phyloP scores from a whole-genome alignment of 2,329 filamentous ascomycete species.

The Aureobasidium sp. region DNA sequence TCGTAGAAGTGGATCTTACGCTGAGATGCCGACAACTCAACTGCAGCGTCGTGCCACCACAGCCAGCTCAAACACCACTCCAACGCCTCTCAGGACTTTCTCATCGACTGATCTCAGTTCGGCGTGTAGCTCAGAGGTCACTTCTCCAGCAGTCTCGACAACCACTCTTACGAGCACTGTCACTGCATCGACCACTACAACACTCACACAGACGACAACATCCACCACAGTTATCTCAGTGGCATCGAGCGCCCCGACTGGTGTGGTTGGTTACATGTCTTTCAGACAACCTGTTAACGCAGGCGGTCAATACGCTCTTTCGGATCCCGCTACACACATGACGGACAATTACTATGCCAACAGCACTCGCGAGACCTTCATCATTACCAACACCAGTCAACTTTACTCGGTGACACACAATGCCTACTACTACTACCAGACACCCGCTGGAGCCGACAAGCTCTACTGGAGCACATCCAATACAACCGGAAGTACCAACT shows the following conservation, averaged over 20 bases:
- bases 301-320: constrained; percentile 11
- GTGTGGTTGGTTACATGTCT: constrained; percentile 14
- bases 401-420: constrained; percentile 15
- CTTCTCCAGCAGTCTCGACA: constrained; percentile 1
- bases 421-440: constrained; percentile 14
- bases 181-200: constrained; percentile 20
- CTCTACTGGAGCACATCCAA: background rate
- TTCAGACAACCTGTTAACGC: constrained; percentile 8
- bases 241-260: constrained; percentile 14
- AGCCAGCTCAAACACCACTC: constrained; percentile 5
- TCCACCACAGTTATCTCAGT: constrained; percentile 10
- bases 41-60: constrained; percentile 11
- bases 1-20: constrained; percentile 4
- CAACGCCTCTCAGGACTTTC: constrained; percentile 8
- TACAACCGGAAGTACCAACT: constrained; percentile 6
- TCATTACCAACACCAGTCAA: constrained; percentile 12
- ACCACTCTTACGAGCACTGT: background rate
- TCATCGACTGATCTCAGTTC: constrained; percentile 13
- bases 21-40: constrained; percentile 9
- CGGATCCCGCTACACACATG: constrained; percentile 15
- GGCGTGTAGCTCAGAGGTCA: constrained; percentile 14
- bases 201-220: constrained; percentile 6
- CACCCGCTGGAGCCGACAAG: constrained; percentile 5
- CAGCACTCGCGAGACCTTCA: constrained; percentile 12
- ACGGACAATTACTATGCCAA: constrained; percentile 16